These are phyloP conservation scores for Pseudocercospora macadamiae DNA, from an alignment of 2,329 filamentous ascomycete species.

Conservation along the genomic window DNA sequence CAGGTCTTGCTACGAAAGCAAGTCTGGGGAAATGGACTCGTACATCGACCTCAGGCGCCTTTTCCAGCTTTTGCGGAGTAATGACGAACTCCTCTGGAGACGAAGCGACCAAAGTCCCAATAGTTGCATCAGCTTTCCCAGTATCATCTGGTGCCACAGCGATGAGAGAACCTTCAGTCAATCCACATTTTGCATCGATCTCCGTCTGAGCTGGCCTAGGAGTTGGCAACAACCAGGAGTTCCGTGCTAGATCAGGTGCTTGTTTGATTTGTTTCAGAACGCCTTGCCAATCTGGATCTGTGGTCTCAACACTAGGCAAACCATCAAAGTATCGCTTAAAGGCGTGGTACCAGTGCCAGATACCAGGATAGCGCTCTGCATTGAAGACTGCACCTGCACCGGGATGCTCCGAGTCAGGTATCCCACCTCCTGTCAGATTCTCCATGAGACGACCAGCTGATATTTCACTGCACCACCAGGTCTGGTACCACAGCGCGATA, in stretches of 20 bases:
- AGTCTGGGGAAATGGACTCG: neutral
- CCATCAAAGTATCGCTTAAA: slow-evolving; percentile 38
- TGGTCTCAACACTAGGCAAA: slow-evolving; percentile 34
- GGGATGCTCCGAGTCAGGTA: slow-evolving; percentile 31
- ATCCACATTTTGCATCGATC: slow-evolving; percentile 37
- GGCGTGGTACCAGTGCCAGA: slow-evolving; percentile 41
- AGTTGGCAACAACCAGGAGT: slow-evolving; percentile 36
- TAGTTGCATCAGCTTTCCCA: neutral
- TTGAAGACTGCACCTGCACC: slow-evolving; percentile 39
- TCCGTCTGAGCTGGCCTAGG: slow-evolving; percentile 29
- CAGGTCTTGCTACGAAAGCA: neutral
- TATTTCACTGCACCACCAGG: slow-evolving; percentile 45
- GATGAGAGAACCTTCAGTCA: slow-evolving; percentile 32
- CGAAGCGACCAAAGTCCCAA: neutral
- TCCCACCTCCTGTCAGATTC: slow-evolving; percentile 41
- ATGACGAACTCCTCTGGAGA: neutral
- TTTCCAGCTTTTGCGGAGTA: neutral
- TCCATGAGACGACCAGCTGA: slow-evolving; percentile 39
- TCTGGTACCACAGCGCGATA: slow-evolving; percentile 43
- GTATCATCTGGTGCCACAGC: slow-evolving; percentile 5
- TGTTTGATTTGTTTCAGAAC: slow-evolving; percentile 33
- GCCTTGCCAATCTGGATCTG: slow-evolving; percentile 22
- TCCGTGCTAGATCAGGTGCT: slow-evolving; percentile 24
- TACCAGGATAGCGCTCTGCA: slow-evolving; percentile 39
- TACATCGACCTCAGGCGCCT: neutral